A percentile compares a stretch with the other conserved stretches of the same genome.
phyloP scores from a whole-genome alignment of 441 rosid genomes.

The Populus hybrid region DNA sequence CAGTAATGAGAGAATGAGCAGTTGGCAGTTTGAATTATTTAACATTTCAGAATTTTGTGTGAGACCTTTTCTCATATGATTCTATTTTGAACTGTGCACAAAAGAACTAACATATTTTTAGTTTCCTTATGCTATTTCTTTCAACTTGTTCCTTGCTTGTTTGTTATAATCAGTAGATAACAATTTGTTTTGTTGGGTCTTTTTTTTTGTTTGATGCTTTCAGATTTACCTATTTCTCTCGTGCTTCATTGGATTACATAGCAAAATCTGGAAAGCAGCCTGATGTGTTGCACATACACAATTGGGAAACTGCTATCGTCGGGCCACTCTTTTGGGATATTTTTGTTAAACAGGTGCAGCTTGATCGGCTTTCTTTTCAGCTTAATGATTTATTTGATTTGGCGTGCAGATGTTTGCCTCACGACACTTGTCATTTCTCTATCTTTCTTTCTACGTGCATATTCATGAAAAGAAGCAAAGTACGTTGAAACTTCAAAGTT shows the following conservation, averaged over 20 bases:
- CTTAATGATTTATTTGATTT: not conserved
- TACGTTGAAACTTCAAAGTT: not conserved
- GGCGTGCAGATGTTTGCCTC: not conserved
- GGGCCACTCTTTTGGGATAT: slow-evolving; percentile 93
- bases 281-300: slow-evolving; percentile 79
- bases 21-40: not conserved
- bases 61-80: not conserved
- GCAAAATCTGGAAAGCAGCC: slow-evolving; percentile 82
- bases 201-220: slow-evolving; percentile 16
- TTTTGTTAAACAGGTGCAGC: slow-evolving; percentile 62
- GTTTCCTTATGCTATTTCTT: not conserved
- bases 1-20: not conserved
- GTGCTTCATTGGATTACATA: slow-evolving; percentile 84
- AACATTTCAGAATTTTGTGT: not conserved
- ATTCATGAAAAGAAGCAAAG: not conserved
- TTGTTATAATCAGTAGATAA: not conserved
- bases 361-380: slow-evolving; percentile 3
- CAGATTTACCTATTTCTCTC: slow-evolving; percentile 85
- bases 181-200: not conserved
- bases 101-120: not conserved
- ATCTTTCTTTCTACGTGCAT: not conserved
- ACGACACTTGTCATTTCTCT: not conserved
- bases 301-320: slow-evolving; percentile 82
- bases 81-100: not conserved
- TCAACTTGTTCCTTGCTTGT: slow-evolving; percentile 9